Base-by-base conservation (phyloP, 1,284 basidiomycete genomes). In the Sanguinoderma infundibulare region DNA sequence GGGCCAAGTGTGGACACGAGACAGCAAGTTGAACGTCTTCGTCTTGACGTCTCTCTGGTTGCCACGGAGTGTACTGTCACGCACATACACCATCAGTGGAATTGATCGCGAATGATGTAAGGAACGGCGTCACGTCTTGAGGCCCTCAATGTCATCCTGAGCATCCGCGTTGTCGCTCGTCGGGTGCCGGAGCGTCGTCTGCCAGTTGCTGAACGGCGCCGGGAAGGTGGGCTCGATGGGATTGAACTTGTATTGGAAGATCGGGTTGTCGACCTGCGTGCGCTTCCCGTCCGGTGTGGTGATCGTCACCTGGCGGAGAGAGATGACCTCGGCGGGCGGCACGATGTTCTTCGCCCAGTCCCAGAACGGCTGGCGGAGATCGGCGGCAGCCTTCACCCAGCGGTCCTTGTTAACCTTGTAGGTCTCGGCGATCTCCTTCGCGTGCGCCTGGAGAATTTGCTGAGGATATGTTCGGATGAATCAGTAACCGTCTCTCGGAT, bases 351-450 rank as follows among this genome's bases (percentile, higher is more conserved):
- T 61, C 1, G 83, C 82, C 83, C 83, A 85, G 65, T 85, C 83
- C 82, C 82, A 84, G 70, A 77, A 83, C 0, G 82, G 82, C 50
- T 77, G 73, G 30, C 82, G 78, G 28, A 84, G 71, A 24, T 76
- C 63, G 20, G 60, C 53, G 2, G 82, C 81, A 1, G 79, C 79
- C 28, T 70, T 58, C 42, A 72, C 56, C 79, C 79, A 83, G 5
- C 53, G 67, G 2, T 59, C 64, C 54, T 70, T 58, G 47, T 81
- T 69, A 1, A 70, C 72, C 0, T 71, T 74, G 69, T 83, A 83
- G 0, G 69, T 75, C 1, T 65, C 64, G 0, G 83, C 82, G n/a
- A 82, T 78, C 3, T 70, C 63, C 20, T 69, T 57, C 2, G 81
- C 81, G 24, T 75, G 70, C 3, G 69, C 62, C 38, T 79, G 75